Conservation (phyloP, 1,139 yeast genomes). For the Pichia sp. region DNA sequence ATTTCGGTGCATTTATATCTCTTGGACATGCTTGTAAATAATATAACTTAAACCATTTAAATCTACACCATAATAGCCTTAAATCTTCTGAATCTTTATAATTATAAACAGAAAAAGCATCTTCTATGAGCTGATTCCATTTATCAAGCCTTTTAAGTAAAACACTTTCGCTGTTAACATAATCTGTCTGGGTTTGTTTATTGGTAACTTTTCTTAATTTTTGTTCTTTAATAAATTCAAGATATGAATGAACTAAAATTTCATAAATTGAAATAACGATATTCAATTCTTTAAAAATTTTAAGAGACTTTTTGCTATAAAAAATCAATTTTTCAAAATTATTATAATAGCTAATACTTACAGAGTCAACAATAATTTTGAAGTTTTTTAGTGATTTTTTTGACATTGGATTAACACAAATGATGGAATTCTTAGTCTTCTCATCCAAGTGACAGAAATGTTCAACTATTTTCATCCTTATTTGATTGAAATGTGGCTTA, state of each 20-base stretch:
- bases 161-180: constrained; percentile 29
- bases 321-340: constrained; percentile 2
- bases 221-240: constrained; percentile 30
- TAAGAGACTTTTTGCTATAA: neutral
- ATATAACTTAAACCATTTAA: constrained; percentile 23
- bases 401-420: constrained; percentile 31
- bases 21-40: constrained; percentile 17
- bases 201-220: constrained; percentile 27
- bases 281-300: constrained; percentile 4
- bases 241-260: constrained; percentile 45
- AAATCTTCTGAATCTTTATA: neutral
- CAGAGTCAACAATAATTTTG: constrained; percentile 30
- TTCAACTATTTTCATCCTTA: constrained; percentile 41
- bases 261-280: constrained; percentile 44
- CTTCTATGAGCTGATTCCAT: constrained; percentile 32
- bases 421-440: constrained; percentile 18
- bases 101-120: constrained; percentile 10
- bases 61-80: constrained; percentile 19
- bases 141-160: constrained; percentile 18
- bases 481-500: constrained; percentile 40
- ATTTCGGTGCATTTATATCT: constrained; percentile 16
- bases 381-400: constrained; percentile 26
- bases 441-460: constrained; percentile 30
- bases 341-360: constrained; percentile 24
- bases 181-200: constrained; percentile 28